A percentile compares a stretch with the other conserved stretches of the same genome.
Evolutionary conservation across 1,284 basidiomycete species (phyloP).

Genomic region (Boletus semigastroideus): DNA sequence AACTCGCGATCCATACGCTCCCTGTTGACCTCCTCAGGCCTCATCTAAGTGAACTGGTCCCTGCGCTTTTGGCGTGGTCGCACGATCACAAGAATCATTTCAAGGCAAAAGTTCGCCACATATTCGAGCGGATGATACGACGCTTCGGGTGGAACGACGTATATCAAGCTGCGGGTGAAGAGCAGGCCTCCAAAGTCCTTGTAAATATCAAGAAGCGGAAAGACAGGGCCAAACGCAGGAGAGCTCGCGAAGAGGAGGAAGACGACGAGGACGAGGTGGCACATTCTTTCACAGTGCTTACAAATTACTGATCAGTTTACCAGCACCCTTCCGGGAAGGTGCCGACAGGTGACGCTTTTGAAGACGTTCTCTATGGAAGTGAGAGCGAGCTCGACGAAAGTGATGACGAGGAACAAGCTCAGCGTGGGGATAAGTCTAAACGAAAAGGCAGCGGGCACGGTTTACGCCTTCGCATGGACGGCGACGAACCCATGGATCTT

Average conservation of each 20-base stretch:
- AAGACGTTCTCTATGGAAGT: conserved; percentile 93
- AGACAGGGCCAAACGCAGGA: conserved; percentile 85
- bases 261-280: conserved; percentile 53
- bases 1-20: conserved; percentile 89
- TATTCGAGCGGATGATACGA: conserved; percentile 94
- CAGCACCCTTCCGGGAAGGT: conserved; percentile 45
- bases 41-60: conserved; percentile 78
- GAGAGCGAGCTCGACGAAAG: conserved; percentile 83
- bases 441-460: conserved; percentile 41
- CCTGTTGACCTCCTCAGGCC: conserved; percentile 70
- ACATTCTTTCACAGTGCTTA: not conserved
- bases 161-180: conserved; percentile 72
- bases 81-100: conserved; percentile 99
- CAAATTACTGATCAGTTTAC: conserved; percentile 7
- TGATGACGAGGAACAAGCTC: conserved; percentile 57
- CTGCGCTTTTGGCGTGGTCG: conserved; percentile 87
- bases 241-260: conserved; percentile 49
- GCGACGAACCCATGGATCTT: conserved; percentile 95
- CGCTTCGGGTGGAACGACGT: conserved; percentile 90
- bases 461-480: conserved; percentile 80
- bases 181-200: conserved; percentile 69
- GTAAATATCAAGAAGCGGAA: conserved; percentile 50
- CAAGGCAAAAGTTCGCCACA: conserved; percentile 94
- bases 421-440: conserved; percentile 35
- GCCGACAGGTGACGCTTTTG: conserved; percentile 83